Evolutionary conservation across 2,329 filamentous ascomycete genomes (phyloP), one percentile per base, ranked within the genome.

Genomic region (Apiospora sp.): DNA sequence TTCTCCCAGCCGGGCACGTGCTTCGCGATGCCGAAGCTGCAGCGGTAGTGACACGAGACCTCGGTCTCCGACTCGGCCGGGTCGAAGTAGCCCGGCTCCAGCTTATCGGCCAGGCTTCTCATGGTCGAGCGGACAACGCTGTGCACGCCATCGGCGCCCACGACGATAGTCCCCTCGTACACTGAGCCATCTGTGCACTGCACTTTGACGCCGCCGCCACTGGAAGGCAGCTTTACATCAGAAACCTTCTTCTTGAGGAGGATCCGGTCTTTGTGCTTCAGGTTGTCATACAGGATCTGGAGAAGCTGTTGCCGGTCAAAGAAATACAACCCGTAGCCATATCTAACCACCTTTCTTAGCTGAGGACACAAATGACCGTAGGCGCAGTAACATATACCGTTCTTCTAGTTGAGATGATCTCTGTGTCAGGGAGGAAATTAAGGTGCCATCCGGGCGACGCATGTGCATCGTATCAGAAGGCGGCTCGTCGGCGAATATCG

Each of bases 101-200:
- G 72, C 19, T 73, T 73, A 37, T 77, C 70, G 19, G 69, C 78
- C 1, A 78, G 10, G 19, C 7, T 7, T 22, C 10, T 4, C 61
- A 67, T 67, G 69, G 82, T 79, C 6, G 74, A 64, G 7, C 84
- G 76, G 1, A 83, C 77, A 0, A 72, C 75, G 74, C 84, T 86
- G 71, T 84, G 79, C 27, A 86, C 79, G 0, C 85, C 84, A 61
- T 86, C 84, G 0, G 82, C 81, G 0, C 84, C 83, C 0, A 85
- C 76, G 0, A 86, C 74, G 0, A 86, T 74, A 24, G 81, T 77
- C 0, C 82, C 84, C 0, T 73, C 49, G 46, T 80, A 81, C 0
- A 72, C 58, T 5, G 73, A 70, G 7, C 83, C 83, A 27, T 82
- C 79, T 3, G 71, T 67, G 1, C 80, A 82, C 2, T 61, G 73